Conservation (phyloP, 1,284 basidiomycete genomes). For the Sporisorium reilianum region DNA sequence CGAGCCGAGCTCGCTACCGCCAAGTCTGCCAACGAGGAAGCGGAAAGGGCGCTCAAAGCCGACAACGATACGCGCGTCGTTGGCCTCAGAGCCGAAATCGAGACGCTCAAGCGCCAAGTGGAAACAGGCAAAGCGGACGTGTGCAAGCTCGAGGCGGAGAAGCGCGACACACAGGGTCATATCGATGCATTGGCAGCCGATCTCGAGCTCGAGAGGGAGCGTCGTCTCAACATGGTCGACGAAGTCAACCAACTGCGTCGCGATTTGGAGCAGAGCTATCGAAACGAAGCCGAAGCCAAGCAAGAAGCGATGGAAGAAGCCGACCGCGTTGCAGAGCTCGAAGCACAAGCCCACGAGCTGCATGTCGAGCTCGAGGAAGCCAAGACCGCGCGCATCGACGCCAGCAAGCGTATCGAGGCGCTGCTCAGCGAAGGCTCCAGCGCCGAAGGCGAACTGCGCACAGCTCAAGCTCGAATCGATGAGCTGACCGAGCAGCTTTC, state of each 20-base stretch:
- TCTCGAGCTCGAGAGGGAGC: constrained; percentile 54
- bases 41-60: constrained; percentile 23
- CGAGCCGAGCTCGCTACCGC: constrained; percentile 26
- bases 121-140: constrained; percentile 31
- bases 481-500: constrained; percentile 58
- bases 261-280: constrained; percentile 55
- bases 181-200: constrained; percentile 43
- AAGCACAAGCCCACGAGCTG: constrained; percentile 52
- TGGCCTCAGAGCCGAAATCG: constrained; percentile 34
- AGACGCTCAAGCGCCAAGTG: constrained; percentile 29
- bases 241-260: constrained; percentile 57
- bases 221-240: constrained; percentile 62
- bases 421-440: constrained; percentile 61
- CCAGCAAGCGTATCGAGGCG: constrained; percentile 59
- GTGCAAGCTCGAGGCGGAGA: constrained; percentile 23
- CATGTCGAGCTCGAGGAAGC: constrained; percentile 63
- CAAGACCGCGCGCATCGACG: constrained; percentile 54
- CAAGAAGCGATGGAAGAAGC: constrained; percentile 56
- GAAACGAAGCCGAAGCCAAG: constrained; percentile 45
- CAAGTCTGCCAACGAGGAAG: constrained; percentile 31
- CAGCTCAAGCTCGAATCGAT: constrained; percentile 59
- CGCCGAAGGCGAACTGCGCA: constrained; percentile 55
- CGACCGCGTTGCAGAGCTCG: constrained; percentile 57
- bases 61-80: constrained; percentile 18
- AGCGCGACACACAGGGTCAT: constrained; percentile 13